These are phyloP conservation scores for Penicillium coffeae DNA, from an alignment of 495 filamentous ascomycete genomes.

Conservation along the genomic window DNA sequence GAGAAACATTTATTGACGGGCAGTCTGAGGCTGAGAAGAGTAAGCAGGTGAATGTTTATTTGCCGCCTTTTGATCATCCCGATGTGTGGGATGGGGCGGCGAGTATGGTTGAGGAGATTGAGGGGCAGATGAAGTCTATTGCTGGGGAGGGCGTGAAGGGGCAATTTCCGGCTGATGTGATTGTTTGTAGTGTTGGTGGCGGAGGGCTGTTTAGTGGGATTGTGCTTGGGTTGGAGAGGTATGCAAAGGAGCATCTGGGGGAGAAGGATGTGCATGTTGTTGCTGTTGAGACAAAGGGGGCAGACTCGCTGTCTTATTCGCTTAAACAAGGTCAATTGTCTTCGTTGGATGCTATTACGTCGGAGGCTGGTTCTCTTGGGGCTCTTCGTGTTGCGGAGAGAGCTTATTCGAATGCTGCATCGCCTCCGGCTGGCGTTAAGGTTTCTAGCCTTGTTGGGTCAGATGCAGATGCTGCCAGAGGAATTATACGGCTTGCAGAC, in stretches of 20 bases:
- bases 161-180: conserved; percentile 52
- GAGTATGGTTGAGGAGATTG: conserved; percentile 70
- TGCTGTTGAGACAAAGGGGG: conserved; percentile 75
- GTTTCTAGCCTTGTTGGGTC: conserved; percentile 64
- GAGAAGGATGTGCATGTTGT: conserved; percentile 50
- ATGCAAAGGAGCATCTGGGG: conserved; percentile 24
- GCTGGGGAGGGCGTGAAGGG: conserved; percentile 5
- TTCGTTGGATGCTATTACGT: conserved; percentile 68
- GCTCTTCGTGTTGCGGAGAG: conserved; percentile 63
- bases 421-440: conserved; percentile 31
- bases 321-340: conserved; percentile 53
- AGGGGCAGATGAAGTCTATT: conserved; percentile 43
- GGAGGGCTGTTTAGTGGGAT: conserved; percentile 81
- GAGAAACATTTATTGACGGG: conserved; percentile 51
- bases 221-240: conserved; percentile 58
- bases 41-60: conserved; percentile 43
- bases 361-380: conserved; percentile 71
- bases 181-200: conserved; percentile 82
- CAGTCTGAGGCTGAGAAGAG: conserved; percentile 52
- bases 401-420: conserved; percentile 57
- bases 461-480: conserved; percentile 76
- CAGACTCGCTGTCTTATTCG: conserved; percentile 60
- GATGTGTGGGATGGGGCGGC: conserved; percentile 73
- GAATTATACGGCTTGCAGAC: conserved; percentile 67
- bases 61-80: conserved; percentile 74